A percentile compares a stretch with the other conserved stretches of the same genome.
These are phyloP conservation scores for Komagataella ulmi DNA, from an alignment of 805 yeast genomes.

Conservation along the genomic window DNA sequence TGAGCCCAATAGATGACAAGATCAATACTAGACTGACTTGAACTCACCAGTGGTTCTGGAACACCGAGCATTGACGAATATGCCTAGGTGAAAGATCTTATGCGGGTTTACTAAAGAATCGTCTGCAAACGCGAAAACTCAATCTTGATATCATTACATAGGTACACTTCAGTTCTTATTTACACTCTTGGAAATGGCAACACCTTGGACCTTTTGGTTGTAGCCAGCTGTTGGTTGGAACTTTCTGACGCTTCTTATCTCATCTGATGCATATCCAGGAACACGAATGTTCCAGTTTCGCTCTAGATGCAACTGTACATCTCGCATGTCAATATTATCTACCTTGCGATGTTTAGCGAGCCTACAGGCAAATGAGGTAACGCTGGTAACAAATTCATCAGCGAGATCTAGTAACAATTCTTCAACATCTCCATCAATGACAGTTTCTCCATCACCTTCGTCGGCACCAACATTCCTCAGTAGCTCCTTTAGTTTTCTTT, in stretches of 20 bases:
- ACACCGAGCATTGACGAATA: constrained; percentile 3
- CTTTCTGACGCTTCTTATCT: constrained; percentile 64
- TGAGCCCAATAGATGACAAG: constrained; percentile 6
- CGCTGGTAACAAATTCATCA: constrained; percentile 86
- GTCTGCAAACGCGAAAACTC: background rate
- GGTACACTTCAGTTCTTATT: constrained; percentile 23
- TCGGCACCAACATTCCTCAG: constrained; percentile 73
- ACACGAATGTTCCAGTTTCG: constrained; percentile 90
- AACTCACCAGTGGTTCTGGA: constrained; percentile 3
- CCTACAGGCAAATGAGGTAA: constrained; percentile 87
- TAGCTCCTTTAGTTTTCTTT: constrained; percentile 79
- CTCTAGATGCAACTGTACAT: constrained; percentile 83
- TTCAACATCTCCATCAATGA: constrained; percentile 91
- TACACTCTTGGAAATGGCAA: constrained; percentile 49
- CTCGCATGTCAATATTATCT: constrained; percentile 77
- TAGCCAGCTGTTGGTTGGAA: constrained; percentile 55
- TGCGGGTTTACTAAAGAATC: too few species aligned
- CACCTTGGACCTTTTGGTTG: constrained; percentile 56
- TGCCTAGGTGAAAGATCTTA: constrained; percentile 2
- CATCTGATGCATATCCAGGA: constrained; percentile 91
- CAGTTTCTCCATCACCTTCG: constrained; percentile 84
- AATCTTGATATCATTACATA: background rate
- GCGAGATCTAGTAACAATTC: constrained; percentile 85
- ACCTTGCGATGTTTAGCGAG: constrained; percentile 90
- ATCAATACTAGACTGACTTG: constrained; percentile 7